Evolutionary conservation across 163 green algal species (phyloP), one percentile per base, ranked within the genome.

Genomic region (Chlamydomonas reinhardtii): DNA sequence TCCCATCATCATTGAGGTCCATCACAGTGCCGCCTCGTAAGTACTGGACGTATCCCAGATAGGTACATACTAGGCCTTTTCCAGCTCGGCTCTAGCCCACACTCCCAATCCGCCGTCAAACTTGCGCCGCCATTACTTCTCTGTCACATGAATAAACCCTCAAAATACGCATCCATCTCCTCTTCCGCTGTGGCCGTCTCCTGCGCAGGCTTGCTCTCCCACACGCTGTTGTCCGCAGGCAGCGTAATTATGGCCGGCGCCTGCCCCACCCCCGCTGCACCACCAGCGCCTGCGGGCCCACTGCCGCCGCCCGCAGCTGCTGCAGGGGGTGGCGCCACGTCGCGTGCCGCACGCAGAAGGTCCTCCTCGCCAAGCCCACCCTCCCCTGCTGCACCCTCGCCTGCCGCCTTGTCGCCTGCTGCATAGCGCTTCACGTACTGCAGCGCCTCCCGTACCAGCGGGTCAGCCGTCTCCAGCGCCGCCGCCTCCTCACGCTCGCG

Each of bases 131-230:
- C n/a, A n/a, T n/a, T n/a, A n/a, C 48, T 14, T 56, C 11, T 17
- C 48, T 17, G 19, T 86, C 34, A 92, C 59, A 88, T 4, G 43
- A 92, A 92, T 66, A 92, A 73, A 0, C 52, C 83, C 12, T 91
- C 89, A 37, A 92, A 80, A 73, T 92, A 92, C 2, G 64, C 25
- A 12, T 92, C 89, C 72, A 92, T 88, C 19, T 92, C 86, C 16
- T 92, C 89, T 43, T 91, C 89, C 34, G 56, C 77, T 8, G 61
- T 92, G 0, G 76, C 68, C 0, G 20, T 35, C 68, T 89, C 85
- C 73, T 86, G 52, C 17, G 43, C 43, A 15, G 82, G 76, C 70
- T 92, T 92, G 22, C 48, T 24, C 73, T 92, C 89, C 85, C 85
- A 90, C 31, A 91, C 76, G 59, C 65, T 86, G 62, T 88, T 85